Evolutionary conservation across 495 filamentous ascomycete species (phyloP).

Genomic region (Xylaria intraflava): DNA sequence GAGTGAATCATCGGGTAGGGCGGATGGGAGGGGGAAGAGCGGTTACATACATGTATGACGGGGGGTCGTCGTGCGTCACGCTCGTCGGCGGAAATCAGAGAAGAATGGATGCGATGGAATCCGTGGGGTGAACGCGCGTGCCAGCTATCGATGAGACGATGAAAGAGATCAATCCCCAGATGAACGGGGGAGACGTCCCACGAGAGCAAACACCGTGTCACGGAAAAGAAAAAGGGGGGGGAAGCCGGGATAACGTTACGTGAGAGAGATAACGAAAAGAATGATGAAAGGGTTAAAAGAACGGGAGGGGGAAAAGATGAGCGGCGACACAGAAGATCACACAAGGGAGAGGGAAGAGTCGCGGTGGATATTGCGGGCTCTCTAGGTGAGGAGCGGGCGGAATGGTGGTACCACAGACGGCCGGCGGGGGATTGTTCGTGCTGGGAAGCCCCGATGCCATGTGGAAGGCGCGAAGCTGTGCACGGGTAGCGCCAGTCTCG

Average conservation of each 20-base stretch:
- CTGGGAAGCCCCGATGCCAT: neutral
- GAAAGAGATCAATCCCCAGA: too few species aligned
- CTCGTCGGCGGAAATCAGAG: too few species aligned
- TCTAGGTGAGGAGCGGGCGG: neutral
- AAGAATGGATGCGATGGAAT: too few species aligned
- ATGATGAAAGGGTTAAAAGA: neutral
- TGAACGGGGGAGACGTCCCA: neutral
- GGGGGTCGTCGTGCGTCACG: too few species aligned
- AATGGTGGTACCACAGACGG: slow-evolving; percentile 2
- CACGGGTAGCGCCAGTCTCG: slow-evolving; percentile 1
- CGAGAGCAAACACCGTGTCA: slow-evolving; percentile 3
- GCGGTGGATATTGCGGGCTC: too few species aligned
- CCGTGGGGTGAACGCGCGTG: too few species aligned
- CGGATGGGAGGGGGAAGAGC: neutral
- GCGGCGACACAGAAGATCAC: too few species aligned
- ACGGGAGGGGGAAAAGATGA: neutral
- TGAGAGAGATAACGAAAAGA: neutral
- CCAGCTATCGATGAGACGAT: too few species aligned
- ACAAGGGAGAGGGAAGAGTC: too few species aligned
- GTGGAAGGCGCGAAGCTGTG: slow-evolving; percentile 1
- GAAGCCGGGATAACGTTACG: neutral
- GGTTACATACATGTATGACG: neutral
- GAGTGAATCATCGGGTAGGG: neutral
- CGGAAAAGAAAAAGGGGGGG: neutral
- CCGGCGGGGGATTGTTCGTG: neutral